These are phyloP conservation scores for Saturnispora quitensis DNA, from an alignment of 805 yeast species.

Conservation along the genomic window DNA sequence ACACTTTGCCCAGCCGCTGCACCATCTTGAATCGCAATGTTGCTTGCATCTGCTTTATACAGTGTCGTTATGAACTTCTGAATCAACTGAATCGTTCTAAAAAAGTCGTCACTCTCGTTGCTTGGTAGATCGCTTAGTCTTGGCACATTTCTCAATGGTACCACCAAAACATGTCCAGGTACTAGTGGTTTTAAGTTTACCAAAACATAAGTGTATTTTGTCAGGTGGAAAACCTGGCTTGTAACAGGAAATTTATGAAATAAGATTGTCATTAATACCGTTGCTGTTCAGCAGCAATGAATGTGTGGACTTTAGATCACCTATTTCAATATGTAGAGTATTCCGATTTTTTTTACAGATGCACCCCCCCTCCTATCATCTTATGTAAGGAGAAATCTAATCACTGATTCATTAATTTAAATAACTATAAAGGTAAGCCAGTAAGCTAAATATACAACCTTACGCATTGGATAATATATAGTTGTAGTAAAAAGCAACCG, in stretches of 20 bases:
- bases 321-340: neutral
- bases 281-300: neutral
- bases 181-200: conserved; percentile 89
- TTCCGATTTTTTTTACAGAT: neutral
- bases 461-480: conserved; percentile 8
- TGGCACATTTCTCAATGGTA: conserved; percentile 64
- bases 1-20: conserved; percentile 94
- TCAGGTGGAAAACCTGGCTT: conserved; percentile 46
- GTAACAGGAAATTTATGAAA: conserved; percentile 49
- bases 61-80: conserved; percentile 55
- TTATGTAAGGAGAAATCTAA: neutral
- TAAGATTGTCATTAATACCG: conserved; percentile 20
- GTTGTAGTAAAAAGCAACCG: conserved; percentile 32
- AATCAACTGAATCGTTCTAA: conserved; percentile 62
- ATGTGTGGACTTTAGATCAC: neutral
- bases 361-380: neutral
- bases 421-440: neutral
- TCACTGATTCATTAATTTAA: neutral
- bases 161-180: conserved; percentile 88
- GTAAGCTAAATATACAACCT: neutral
- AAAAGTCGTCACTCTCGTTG: conserved; percentile 72
- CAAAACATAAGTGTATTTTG: conserved; percentile 67
- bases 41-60: conserved; percentile 75
- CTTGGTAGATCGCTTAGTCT: conserved; percentile 60
- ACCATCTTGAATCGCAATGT: conserved; percentile 94